Base-by-base conservation (phyloP, 73 alveolate species). In the Chromera velia region DNA sequence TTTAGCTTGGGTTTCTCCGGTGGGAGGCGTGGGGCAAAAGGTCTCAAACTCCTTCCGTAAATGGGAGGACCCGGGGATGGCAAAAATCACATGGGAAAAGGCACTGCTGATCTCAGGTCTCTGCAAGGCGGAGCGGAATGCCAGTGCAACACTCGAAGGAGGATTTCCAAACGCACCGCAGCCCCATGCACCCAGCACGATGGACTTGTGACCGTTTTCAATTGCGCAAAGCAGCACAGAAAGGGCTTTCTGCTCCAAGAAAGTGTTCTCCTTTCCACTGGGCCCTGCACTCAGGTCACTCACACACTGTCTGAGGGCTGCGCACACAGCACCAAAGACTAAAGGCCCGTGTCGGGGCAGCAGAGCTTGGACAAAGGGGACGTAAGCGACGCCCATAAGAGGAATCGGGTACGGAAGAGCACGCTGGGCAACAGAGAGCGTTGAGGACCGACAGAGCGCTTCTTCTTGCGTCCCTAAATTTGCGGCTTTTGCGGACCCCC, bases 111-210 rank as follows among this genome's bases (percentile, higher is more conserved):
- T 28, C 28, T 24, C 45, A 9, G 33, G 28, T 0, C 28, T 9
- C 17, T 26, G 72, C 27, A 65, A 34, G 27, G 9, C 28, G 7
- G 45, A 10, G 45, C 40, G 40, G 30, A 65, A 65, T 22, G 72
- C 63, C 75, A 32, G 62, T 0, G 75, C 75, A 30, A 70, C 75
- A 0, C 22, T 32, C 64, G 27, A 6, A 1, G 75, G 75, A 0
- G 75, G 75, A 32, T 70, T 70, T 18, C 75, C 75, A 22, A 70
- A 70, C 18, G 75, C 75, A 18, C 75, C 75, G 22, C 75, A 70
- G 17, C 75, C 75, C 75, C 75, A 70, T 22, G 75, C 75, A 26
- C 75, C 75, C 62, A 70, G 75, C 31, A 70, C 75, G 29, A 70
- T 29, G 10, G 31, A 18, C 31, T 30, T 18, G 40, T 70, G 75